Percentiles rank a stretch among this genome's conserved stretches.
Conservation (phyloP, 116 monocot species). For the Phalaenopsis hybrid region DNA sequence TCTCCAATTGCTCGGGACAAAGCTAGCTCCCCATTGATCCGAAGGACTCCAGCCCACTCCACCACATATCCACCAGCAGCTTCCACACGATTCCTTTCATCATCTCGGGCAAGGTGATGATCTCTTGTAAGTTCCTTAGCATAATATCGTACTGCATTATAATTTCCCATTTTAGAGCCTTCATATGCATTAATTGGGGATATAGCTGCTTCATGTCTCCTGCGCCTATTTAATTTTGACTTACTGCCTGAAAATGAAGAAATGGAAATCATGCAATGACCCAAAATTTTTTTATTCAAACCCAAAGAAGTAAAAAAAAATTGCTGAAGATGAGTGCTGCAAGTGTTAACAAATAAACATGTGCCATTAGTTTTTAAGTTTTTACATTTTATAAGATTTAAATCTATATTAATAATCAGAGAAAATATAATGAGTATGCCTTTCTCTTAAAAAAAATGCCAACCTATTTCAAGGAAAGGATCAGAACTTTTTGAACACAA, state of each 20-base stretch:
- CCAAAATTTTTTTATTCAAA: background rate
- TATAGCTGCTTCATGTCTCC: conserved; percentile 23
- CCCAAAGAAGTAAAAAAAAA: background rate
- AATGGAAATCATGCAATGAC: background rate
- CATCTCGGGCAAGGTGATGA: conserved; percentile 83
- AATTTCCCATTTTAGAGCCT: conserved; percentile 23
- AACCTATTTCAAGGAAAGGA: conserved; percentile 32
- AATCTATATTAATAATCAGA: background rate
- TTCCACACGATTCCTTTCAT: conserved; percentile 76
- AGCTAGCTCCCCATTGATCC: conserved; percentile 81
- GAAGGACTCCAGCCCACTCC: conserved; percentile 72
- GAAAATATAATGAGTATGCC: conserved; percentile 1
- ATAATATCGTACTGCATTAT: conserved; percentile 27
- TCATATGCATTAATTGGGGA: conserved; percentile 16
- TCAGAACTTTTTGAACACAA: conserved; percentile 54
- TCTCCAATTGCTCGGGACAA: conserved; percentile 93
- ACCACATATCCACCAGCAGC: conserved; percentile 74
- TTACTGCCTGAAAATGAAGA: conserved; percentile 15
- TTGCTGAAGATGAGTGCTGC: background rate
- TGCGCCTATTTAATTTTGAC: conserved; percentile 27
- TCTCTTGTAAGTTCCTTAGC: conserved; percentile 84
- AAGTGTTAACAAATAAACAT: background rate
- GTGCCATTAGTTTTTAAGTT: background rate
- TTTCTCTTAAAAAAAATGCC: conserved; percentile 6
- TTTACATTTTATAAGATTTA: background rate